phyloP scores from a whole-genome alignment of 2,329 filamentous ascomycete genomes.

The Raffaelea albimanens region DNA sequence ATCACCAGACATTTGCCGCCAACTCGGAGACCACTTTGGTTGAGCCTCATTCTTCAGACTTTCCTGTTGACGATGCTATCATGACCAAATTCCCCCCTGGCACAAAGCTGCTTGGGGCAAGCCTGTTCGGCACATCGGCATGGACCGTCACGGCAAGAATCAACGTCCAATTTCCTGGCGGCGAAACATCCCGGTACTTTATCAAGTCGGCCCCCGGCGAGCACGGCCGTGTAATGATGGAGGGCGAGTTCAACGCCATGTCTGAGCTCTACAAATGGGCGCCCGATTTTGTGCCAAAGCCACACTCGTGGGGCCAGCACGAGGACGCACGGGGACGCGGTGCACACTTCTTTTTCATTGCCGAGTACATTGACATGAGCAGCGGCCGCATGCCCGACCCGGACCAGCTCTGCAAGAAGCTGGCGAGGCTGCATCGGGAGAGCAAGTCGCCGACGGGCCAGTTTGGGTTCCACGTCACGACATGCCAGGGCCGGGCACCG shows the following conservation, averaged over 20 bases:
- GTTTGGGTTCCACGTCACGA: conserved; percentile 27
- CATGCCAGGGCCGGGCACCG: conserved; percentile 20
- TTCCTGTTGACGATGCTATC: conserved; percentile 2
- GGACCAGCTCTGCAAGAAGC: conserved; percentile 3
- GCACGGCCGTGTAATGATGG: conserved; percentile 8
- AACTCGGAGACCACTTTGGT: too few relatives aligned
- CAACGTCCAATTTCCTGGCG: not conserved
- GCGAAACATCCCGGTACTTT: conserved; percentile 8
- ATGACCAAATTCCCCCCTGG: not conserved
- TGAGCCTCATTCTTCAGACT: not conserved
- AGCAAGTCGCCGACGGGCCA: conserved; percentile 18
- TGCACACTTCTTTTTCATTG: conserved; percentile 23
- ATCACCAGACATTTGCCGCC: too few relatives aligned
- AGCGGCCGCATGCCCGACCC: conserved; percentile 10
- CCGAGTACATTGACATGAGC: conserved; percentile 22
- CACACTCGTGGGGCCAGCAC: conserved; percentile 17
- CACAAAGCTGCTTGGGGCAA: conserved; percentile 4
- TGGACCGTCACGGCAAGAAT: not conserved
- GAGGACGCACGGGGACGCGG: too few relatives aligned
- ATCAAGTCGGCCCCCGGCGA: conserved; percentile 1
- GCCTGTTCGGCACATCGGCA: not conserved
- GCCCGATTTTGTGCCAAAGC: conserved; percentile 20
- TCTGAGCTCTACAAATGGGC: conserved; percentile 18
- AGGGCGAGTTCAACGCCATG: conserved; percentile 23
- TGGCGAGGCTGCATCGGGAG: conserved; percentile 11